Evolutionary conservation across 345 rosid species (phyloP).

Genomic region (Syzygium oleosum): DNA sequence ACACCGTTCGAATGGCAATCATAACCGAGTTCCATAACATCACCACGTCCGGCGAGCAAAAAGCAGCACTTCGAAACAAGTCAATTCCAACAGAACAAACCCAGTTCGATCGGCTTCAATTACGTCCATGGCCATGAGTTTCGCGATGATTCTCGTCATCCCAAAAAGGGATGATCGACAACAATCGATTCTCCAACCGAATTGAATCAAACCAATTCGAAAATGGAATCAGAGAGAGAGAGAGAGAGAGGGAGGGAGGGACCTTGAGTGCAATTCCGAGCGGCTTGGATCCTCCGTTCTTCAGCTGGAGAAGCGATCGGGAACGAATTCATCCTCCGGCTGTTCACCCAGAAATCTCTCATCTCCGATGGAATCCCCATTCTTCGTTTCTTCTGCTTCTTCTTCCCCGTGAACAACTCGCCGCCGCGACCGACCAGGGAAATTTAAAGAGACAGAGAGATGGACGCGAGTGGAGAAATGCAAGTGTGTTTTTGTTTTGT

Average conservation of each 20-base stretch:
- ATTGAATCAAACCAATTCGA: background rate
- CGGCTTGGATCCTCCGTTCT: slow-evolving; percentile 10
- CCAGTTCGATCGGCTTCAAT: background rate
- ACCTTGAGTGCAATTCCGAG: slow-evolving; percentile 28
- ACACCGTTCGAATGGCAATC: too few species aligned
- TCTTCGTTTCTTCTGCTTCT: background rate
- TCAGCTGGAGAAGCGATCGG: slow-evolving; percentile 32
- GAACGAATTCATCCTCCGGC: slow-evolving; percentile 1
- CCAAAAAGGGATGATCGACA: background rate
- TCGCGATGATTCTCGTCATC: background rate
- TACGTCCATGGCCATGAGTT: background rate
- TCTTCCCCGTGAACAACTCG: background rate
- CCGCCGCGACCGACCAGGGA: background rate
- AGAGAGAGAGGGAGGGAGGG: background rate
- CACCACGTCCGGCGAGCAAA: background rate
- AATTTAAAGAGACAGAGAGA: background rate
- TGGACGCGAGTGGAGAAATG: background rate
- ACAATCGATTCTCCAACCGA: background rate
- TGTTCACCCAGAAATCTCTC: slow-evolving; percentile 8
- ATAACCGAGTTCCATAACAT: background rate
- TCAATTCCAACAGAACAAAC: background rate
- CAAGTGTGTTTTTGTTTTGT: background rate
- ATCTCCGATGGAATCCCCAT: slow-evolving; percentile 25
- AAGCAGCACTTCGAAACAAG: background rate
- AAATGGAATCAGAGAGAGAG: background rate